Evolutionary conservation across 2,329 filamentous ascomycete genomes (phyloP), one percentile per base, ranked within the genome.

Genomic region (Pseudonectria buxi): DNA sequence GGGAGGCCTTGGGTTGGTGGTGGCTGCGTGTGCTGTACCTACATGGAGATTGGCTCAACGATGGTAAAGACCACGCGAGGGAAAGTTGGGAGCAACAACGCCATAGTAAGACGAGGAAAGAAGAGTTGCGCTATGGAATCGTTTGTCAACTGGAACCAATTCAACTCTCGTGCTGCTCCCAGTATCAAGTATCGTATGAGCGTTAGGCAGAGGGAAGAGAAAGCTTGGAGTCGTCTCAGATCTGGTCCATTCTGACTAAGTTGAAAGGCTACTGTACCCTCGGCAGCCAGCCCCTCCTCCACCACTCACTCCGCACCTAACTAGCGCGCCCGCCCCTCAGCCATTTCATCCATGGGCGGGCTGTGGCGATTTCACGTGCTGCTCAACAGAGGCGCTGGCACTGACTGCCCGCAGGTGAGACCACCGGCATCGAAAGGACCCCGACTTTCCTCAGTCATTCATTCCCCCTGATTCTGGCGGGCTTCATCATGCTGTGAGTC

Each of bases 1-100:
- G n/a, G n/a, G n/a, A n/a, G n/a, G n/a, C n/a, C n/a, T n/a, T n/a
- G n/a, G n/a, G n/a, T n/a, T n/a, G n/a, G n/a, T n/a, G n/a, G n/a
- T n/a, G n/a, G n/a, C 45, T 45, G 33, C 14, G 33, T 16, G 28
- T 12, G 29, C 22, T 16, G 16, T 18, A 53, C 71, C 62, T 68
- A 83, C 78, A 83, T 67, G 14, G 78, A 80, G 40, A 84, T 64
- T 24, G 82, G 82, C 58, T 86, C 82, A 28, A 84, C 54, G 35
- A 84, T 57, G 22, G 78, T 82, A 46, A 86, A 84, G 32, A 84
- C 64, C 31, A 82, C 56, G 40, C 78, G 70, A 10, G 82, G 82
- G 50, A 84, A 67, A 3, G 68, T 53, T 3, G 82, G 81, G 14
- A 86, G 68, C 43, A 74, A 70, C 18, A 78, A 69, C 10, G 77